phyloP scores from a whole-genome alignment of 306 rosid genomes.

The Clitoria ternatea region DNA sequence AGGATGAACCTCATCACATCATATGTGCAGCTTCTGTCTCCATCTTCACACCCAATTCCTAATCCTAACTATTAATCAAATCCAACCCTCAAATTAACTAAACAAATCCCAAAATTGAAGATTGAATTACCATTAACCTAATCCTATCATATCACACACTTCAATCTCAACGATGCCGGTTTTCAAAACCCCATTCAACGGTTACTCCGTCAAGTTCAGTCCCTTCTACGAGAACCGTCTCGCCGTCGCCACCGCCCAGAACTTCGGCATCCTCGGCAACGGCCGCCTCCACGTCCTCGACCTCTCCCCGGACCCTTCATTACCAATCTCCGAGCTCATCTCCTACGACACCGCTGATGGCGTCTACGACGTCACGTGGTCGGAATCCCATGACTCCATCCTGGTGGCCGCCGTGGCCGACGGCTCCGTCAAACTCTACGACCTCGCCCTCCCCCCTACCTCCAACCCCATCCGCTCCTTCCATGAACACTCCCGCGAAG shows the following conservation, averaged over 20 bases:
- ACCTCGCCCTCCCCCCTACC: constrained; percentile 64
- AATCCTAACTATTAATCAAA: too few relatives aligned
- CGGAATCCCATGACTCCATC: constrained; percentile 87
- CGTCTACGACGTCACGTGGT: constrained; percentile 83
- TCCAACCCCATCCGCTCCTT: constrained; percentile 87
- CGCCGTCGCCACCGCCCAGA: constrained; percentile 93
- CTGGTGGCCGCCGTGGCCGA: constrained; percentile 90
- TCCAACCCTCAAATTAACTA: too few relatives aligned
- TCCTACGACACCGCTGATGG: constrained; percentile 94
- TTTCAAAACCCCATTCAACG: constrained; percentile 90
- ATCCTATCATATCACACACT: too few relatives aligned
- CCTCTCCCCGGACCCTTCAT: constrained; percentile 44
- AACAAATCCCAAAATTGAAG: too few relatives aligned
- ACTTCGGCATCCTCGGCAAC: constrained; percentile 94
- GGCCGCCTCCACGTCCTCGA: constrained; percentile 91
- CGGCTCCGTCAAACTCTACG: constrained; percentile 90
- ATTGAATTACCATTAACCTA: too few relatives aligned
- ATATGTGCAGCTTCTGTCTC: too few relatives aligned
- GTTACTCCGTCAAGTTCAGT: constrained; percentile 94
- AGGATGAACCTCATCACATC: neutral
- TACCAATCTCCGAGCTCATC: constrained; percentile 51
- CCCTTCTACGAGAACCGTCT: constrained; percentile 90
- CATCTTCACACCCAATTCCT: too few relatives aligned
- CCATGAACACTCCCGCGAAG: constrained; percentile 89
- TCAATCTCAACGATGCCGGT: constrained; percentile 51